phyloP scores from a whole-genome alignment of 176 grass and related monocot species.

The Phoenix roebelenii region DNA sequence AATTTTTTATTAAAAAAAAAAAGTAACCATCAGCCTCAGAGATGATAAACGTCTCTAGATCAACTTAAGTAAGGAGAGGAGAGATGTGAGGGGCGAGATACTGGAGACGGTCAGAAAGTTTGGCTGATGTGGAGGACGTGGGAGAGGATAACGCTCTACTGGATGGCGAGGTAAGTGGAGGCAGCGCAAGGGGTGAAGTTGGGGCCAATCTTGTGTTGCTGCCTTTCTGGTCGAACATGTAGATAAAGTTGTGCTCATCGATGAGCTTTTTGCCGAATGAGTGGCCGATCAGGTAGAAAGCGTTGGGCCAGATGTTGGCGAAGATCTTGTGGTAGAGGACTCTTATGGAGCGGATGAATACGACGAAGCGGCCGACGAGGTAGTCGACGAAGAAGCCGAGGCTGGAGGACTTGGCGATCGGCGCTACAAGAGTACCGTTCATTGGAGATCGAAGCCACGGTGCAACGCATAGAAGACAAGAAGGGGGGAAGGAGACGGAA shows the following conservation, averaged over 20 bases:
- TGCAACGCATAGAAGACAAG: too few species aligned
- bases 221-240: constrained; percentile 16
- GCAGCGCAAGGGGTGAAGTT: constrained; percentile 62
- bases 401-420: constrained; percentile 28
- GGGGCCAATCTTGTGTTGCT: constrained; percentile 62
- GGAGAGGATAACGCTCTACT: constrained; percentile 48
- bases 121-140: constrained; percentile 13
- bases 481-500: too few species aligned
- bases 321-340: constrained; percentile 66
- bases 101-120: too few species aligned
- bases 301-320: constrained; percentile 64
- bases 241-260: constrained; percentile 79
- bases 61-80: too few species aligned
- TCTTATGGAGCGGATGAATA: constrained; percentile 48
- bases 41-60: too few species aligned
- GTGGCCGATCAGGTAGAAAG: constrained; percentile 66
- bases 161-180: constrained; percentile 53
- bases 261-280: constrained; percentile 70
- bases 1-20: too few species aligned
- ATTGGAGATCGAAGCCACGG: too few species aligned
- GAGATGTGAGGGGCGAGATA: too few species aligned
- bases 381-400: constrained; percentile 44
- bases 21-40: too few species aligned
- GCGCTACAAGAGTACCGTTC: too few species aligned
- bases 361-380: constrained; percentile 46